Conservation (phyloP, 1,284 basidiomycete genomes). For the Volvariella volvacea region DNA sequence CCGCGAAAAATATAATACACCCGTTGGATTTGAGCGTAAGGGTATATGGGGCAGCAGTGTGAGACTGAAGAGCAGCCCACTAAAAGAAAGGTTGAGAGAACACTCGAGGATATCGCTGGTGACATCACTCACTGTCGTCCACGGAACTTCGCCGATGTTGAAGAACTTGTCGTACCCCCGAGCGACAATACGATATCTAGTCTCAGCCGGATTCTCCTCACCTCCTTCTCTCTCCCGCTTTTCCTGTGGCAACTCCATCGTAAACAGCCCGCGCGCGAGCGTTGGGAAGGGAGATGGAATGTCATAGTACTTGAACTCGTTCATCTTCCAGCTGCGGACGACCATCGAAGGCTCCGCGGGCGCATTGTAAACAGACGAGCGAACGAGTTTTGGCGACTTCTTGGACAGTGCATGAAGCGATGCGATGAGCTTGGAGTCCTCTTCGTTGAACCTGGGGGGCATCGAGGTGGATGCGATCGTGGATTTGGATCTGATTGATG, state of each 20-base stretch:
- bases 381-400: conserved; percentile 53
- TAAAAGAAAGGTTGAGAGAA: conserved; percentile 24
- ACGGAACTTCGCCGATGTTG: conserved; percentile 93
- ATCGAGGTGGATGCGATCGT: no score
- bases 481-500: no score
- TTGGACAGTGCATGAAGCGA: conserved; percentile 44
- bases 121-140: conserved; percentile 71
- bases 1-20: conserved; percentile 95
- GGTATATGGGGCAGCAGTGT: conserved; percentile 79
- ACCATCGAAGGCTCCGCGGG: conserved; percentile 46
- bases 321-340: conserved; percentile 91
- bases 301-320: conserved; percentile 88
- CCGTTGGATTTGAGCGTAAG: conserved; percentile 96
- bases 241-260: conserved; percentile 33
- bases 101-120: background rate
- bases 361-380: conserved; percentile 43
- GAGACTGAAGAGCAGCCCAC: conserved; percentile 73
- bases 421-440: conserved; percentile 53
- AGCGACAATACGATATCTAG: conserved; percentile 69
- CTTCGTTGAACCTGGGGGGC: conserved; percentile 4
- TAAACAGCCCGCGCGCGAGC: conserved; percentile 84
- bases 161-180: conserved; percentile 99
- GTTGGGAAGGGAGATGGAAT: conserved; percentile 89
- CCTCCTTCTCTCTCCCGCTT: conserved; percentile 17
- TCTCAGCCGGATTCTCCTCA: conserved; percentile 10